Evolutionary conservation across 441 rosid genomes (phyloP), one percentile per base, ranked within the genome.

Genomic region (Gossypium laxum): DNA sequence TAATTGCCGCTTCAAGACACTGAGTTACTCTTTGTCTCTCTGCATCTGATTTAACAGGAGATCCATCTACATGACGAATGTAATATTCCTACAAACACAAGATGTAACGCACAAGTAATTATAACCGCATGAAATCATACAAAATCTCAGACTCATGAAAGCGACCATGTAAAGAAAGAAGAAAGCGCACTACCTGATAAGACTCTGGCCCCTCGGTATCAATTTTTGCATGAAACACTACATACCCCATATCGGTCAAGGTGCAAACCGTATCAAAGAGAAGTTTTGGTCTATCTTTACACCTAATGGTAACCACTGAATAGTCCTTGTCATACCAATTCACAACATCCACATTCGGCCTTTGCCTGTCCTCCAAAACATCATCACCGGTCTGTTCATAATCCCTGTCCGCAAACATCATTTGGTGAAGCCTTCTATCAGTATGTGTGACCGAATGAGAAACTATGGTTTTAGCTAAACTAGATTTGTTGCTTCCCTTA

Each of bases 371-470:
- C 77, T 85, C 90, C 79, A 78, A 81, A 22, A 67, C 72, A 3
- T 82, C 83, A 26, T 81, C 80, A 19, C 79, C 79, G 5, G 72
- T 55, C 47, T 87, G 83, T 62, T 88, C 95, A 67, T 89, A 93
- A 79, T 93, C 98, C 85, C 97, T 85, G 68, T 88, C 95, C 8
- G 90, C 98, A 85, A 91, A 88, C 97, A 91, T 91, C 95, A 93
- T 86, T 79, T 93, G 98, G 87, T 93, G 97, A 79, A 93, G 91
- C 81, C 98, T 87, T 76, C 98, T 85, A 24, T 90, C 96, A 0
- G 87, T 85, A 71, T 91, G 97, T 1, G 86, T 89, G 26, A 75
- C 79, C 11, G 84, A 92, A 8, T 81, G 82, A 63, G 93, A 85
- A 18, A 93, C 86, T 43, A 71, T 84, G 1, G 91, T 89, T 79